Percentiles rank a stretch among this genome's conserved stretches.
These are phyloP conservation scores for Hypoxylon trugodes DNA, from an alignment of 495 filamentous ascomycete species.

Conservation along the genomic window DNA sequence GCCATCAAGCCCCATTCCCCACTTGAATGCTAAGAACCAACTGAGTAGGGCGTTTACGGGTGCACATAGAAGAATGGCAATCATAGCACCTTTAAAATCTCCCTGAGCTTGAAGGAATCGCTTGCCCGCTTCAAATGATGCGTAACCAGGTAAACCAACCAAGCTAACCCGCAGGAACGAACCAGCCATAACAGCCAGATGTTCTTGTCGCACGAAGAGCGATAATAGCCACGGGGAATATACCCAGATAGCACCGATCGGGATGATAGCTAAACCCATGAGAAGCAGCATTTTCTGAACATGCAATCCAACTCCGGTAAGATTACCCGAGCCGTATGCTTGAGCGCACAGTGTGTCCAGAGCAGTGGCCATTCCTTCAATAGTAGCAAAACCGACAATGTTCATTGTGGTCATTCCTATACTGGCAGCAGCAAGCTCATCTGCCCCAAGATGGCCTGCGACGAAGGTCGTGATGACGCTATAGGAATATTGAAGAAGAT, in stretches of 20 bases:
- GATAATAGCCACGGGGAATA: slow-evolving; percentile 66
- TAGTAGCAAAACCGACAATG: slow-evolving; percentile 77
- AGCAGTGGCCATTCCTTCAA: slow-evolving; percentile 75
- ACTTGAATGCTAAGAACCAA: slow-evolving; percentile 75
- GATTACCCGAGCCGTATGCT: slow-evolving; percentile 76
- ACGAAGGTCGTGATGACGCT: slow-evolving; percentile 76
- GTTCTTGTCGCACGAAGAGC: slow-evolving; percentile 70
- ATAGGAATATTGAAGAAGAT: slow-evolving; percentile 77
- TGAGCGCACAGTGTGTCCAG: slow-evolving; percentile 81
- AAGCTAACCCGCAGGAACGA: slow-evolving; percentile 72
- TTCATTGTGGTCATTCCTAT: slow-evolving; percentile 53
- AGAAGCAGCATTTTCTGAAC: slow-evolving; percentile 76
- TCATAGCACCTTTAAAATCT: slow-evolving; percentile 71
- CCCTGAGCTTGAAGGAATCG: slow-evolving; percentile 80
- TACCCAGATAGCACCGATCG: slow-evolving; percentile 71
- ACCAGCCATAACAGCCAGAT: slow-evolving; percentile 67
- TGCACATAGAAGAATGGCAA: slow-evolving; percentile 72
- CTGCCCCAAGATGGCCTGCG: slow-evolving; percentile 70
- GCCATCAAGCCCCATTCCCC: slow-evolving; percentile 66
- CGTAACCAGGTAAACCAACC: slow-evolving; percentile 73
- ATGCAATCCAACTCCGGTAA: slow-evolving; percentile 74
- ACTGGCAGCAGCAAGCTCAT: slow-evolving; percentile 66
- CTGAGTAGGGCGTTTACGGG: slow-evolving; percentile 78
- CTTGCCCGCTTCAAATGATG: slow-evolving; percentile 75
- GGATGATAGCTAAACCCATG: slow-evolving; percentile 69